These are phyloP conservation scores for Salix viminalis DNA, from an alignment of 345 rosid genomes.

Conservation along the genomic window DNA sequence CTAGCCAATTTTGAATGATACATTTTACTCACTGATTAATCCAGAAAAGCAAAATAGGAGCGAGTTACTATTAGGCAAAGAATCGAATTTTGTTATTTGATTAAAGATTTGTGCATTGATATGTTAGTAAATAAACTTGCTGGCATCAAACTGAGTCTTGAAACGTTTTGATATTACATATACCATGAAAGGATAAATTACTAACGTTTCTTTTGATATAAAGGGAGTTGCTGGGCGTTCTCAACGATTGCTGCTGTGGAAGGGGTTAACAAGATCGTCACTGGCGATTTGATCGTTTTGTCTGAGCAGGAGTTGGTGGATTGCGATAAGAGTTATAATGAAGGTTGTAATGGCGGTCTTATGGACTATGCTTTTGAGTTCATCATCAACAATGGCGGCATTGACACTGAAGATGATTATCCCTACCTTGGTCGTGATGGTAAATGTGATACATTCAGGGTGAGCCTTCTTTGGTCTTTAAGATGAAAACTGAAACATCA, in stretches of 20 bases:
- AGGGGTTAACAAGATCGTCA: conserved; percentile 81
- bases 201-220: not conserved
- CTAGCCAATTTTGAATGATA: no score
- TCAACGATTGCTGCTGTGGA: conserved; percentile 86
- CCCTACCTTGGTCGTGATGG: conserved; percentile 66
- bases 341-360: conserved; percentile 91
- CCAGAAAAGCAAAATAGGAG: no score
- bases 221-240: conserved; percentile 99
- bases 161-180: no score
- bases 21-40: no score
- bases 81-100: no score
- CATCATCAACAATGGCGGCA: conserved; percentile 83
- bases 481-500: not conserved
- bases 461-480: conserved; percentile 19
- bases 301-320: conserved; percentile 96
- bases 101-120: no score
- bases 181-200: not conserved
- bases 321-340: conserved; percentile 67
- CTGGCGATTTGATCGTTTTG: conserved; percentile 62
- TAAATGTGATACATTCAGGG: conserved; percentile 66
- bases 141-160: no score
- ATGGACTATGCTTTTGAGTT: conserved; percentile 92
- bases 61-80: no score
- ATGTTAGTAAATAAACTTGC: no score
- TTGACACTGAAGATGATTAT: conserved; percentile 76